phyloP scores from a whole-genome alignment of 257 asterid genomes.

The Leptodermis oblonga region DNA sequence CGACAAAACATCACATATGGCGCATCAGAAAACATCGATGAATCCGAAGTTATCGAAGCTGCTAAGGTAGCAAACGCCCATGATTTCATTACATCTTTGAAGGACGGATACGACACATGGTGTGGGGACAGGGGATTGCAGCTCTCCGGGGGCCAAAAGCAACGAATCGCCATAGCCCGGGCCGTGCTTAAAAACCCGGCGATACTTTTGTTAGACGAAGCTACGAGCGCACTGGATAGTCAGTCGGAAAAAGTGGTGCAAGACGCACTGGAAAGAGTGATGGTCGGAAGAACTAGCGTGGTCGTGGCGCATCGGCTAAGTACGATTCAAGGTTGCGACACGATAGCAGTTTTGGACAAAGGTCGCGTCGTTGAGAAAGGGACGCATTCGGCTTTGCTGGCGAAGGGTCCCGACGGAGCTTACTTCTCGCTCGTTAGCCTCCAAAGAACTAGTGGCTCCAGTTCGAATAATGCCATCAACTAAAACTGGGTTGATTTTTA shows the following conservation, averaged over 20 bases:
- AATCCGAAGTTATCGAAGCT: slow-evolving; percentile 63
- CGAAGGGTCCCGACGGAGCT: slow-evolving; percentile 52
- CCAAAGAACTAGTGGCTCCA: slow-evolving; percentile 37
- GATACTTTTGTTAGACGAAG: slow-evolving; percentile 69
- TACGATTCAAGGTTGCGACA: slow-evolving; percentile 66
- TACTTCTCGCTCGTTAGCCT: slow-evolving; percentile 67
- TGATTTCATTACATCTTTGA: slow-evolving; percentile 57
- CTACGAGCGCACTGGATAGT: slow-evolving; percentile 80
- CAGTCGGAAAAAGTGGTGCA: slow-evolving; percentile 82
- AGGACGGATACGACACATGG: slow-evolving; percentile 63
- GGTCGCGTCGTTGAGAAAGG: slow-evolving; percentile 76
- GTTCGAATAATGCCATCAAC: neutral
- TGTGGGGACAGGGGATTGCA: slow-evolving; percentile 93
- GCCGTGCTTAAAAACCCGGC: slow-evolving; percentile 68
- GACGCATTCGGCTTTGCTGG: slow-evolving; percentile 62
- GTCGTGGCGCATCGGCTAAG: slow-evolving; percentile 89
- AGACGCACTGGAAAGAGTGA: slow-evolving; percentile 77
- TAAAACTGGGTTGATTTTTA: neutral
- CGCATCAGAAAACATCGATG: slow-evolving; percentile 36
- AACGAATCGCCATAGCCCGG: slow-evolving; percentile 76
- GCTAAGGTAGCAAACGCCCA: slow-evolving; percentile 86
- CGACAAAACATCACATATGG: slow-evolving; percentile 63
- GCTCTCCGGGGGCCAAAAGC: slow-evolving; percentile 90
- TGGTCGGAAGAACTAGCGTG: slow-evolving; percentile 77
- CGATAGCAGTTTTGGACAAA: slow-evolving; percentile 65